Percentiles rank a stretch among this genome's conserved stretches.
Conservation (phyloP, 129 eudicot species). For the Helichrysum umbraculigerum region DNA sequence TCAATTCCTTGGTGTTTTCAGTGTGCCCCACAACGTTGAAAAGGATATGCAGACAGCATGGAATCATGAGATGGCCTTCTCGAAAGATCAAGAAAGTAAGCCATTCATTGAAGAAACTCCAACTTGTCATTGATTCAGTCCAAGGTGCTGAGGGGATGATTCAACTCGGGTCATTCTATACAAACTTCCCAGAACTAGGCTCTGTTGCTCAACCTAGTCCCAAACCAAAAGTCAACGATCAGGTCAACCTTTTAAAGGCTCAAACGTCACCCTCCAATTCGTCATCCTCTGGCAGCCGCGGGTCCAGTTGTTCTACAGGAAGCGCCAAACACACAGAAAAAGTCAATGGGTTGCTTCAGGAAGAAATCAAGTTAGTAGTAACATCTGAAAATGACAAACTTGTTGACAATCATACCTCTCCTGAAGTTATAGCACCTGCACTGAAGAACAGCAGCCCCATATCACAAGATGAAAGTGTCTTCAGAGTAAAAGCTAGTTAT, state of each 20-base stretch:
- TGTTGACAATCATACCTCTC: constrained; percentile 16
- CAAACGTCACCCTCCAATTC: constrained; percentile 34
- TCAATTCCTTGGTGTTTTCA: constrained; percentile 19
- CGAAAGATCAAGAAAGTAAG: constrained; percentile 71
- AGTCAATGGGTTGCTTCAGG: constrained; percentile 24
- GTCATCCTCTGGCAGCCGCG: constrained; percentile 50
- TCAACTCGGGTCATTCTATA: constrained; percentile 57
- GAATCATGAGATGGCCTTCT: constrained; percentile 71
- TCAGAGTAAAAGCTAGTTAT: constrained; percentile 49
- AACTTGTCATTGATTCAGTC: constrained; percentile 68
- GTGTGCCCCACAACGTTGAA: constrained; percentile 71
- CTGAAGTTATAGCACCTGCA: constrained; percentile 28
- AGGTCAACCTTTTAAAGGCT: constrained; percentile 26
- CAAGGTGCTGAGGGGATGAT: constrained; percentile 60
- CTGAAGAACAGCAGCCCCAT: constrained; percentile 22
- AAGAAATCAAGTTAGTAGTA: constrained; percentile 40
- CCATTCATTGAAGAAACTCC: constrained; percentile 65
- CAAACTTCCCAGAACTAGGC: constrained; percentile 40
- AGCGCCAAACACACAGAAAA: constrained; percentile 13
- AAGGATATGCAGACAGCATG: constrained; percentile 75
- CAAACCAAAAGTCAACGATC: constrained; percentile 40
- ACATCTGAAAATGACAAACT: constrained; percentile 33
- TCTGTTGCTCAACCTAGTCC: constrained; percentile 28
- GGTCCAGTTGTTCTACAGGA: constrained; percentile 35
- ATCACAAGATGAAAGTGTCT: constrained; percentile 27